Evolutionary conservation across 352 stramenopile genomes (phyloP).

Genomic region (Phytophthora ramorum): DNA sequence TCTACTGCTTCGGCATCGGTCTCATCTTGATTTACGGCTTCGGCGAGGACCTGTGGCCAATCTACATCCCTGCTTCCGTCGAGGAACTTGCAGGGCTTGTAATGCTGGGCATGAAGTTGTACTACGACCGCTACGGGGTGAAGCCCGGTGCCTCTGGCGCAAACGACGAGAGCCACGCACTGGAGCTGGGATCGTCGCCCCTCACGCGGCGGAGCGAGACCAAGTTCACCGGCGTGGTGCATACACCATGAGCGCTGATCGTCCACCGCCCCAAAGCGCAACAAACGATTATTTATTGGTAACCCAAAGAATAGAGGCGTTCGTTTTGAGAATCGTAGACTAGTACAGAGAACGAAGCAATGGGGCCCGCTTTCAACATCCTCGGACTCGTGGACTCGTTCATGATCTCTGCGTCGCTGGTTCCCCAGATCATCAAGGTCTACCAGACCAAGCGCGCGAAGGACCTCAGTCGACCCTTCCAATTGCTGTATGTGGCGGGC

Average conservation of each 20-base stretch:
- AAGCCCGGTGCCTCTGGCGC: slow-evolving; percentile 10
- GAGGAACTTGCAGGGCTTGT: slow-evolving; percentile 46
- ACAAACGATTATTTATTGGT: slow-evolving; percentile 32
- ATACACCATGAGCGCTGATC: slow-evolving; percentile 12
- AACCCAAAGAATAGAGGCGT: slow-evolving; percentile 23
- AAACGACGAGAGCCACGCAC: slow-evolving; percentile 22
- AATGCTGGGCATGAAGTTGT: slow-evolving; percentile 52
- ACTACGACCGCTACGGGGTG: slow-evolving; percentile 27
- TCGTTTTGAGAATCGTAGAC: neutral
- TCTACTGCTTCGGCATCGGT: slow-evolving; percentile 50
- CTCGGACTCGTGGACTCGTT: slow-evolving; percentile 60
- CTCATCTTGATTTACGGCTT: slow-evolving; percentile 58
- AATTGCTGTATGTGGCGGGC: slow-evolving; percentile 44
- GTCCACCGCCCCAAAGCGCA: slow-evolving; percentile 10
- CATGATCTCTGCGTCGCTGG: slow-evolving; percentile 54
- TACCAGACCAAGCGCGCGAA: slow-evolving; percentile 52
- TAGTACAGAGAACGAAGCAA: no score
- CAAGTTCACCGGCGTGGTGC: slow-evolving; percentile 25
- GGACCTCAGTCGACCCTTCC: slow-evolving; percentile 54
- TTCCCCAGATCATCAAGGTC: slow-evolving; percentile 63
- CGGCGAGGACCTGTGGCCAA: slow-evolving; percentile 58
- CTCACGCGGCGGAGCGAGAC: slow-evolving; percentile 26
- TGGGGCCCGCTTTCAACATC: slow-evolving; percentile 20
- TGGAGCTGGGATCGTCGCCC: slow-evolving; percentile 24
- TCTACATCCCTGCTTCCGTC: slow-evolving; percentile 61